phyloP scores from a whole-genome alignment of 352 stramenopile genomes.

The Phytophthora tubulina region DNA sequence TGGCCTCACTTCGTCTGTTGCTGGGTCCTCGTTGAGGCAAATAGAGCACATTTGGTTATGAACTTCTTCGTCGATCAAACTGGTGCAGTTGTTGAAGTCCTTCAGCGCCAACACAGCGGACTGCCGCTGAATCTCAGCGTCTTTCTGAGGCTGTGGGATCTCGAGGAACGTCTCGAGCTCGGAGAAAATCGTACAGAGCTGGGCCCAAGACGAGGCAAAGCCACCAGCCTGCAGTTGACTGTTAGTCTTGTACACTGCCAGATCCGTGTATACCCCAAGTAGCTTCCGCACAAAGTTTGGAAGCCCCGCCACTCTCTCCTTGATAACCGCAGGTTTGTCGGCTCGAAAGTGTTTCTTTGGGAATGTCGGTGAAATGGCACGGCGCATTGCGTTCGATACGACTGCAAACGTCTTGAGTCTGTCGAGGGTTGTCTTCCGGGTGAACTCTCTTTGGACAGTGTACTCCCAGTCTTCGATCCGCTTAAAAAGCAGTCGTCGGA shows the following conservation, averaged over 20 bases:
- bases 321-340: constrained; percentile 52
- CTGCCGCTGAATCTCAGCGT: constrained; percentile 48
- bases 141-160: constrained; percentile 57
- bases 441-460: constrained; percentile 39
- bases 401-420: constrained; percentile 43
- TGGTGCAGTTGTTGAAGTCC: constrained; percentile 42
- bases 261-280: constrained; percentile 59
- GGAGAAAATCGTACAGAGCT: constrained; percentile 43
- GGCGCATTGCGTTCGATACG: constrained; percentile 60
- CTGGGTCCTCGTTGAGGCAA: constrained; percentile 55
- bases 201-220: constrained; percentile 30
- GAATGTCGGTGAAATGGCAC: constrained; percentile 53
- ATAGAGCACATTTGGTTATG: constrained; percentile 51
- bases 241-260: constrained; percentile 58
- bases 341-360: constrained; percentile 59
- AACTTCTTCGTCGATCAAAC: constrained; percentile 7
- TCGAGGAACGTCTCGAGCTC: constrained; percentile 59
- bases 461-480: constrained; percentile 57
- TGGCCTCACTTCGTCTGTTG: constrained; percentile 29
- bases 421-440: constrained; percentile 32
- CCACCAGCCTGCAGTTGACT: constrained; percentile 25
- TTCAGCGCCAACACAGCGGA: constrained; percentile 59
- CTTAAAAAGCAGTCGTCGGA: constrained; percentile 52
- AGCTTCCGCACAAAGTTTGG: constrained; percentile 62
- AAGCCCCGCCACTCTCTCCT: constrained; percentile 45